Conservation (phyloP, 1,139 yeast genomes). For the Debaryomyces coudertii region DNA sequence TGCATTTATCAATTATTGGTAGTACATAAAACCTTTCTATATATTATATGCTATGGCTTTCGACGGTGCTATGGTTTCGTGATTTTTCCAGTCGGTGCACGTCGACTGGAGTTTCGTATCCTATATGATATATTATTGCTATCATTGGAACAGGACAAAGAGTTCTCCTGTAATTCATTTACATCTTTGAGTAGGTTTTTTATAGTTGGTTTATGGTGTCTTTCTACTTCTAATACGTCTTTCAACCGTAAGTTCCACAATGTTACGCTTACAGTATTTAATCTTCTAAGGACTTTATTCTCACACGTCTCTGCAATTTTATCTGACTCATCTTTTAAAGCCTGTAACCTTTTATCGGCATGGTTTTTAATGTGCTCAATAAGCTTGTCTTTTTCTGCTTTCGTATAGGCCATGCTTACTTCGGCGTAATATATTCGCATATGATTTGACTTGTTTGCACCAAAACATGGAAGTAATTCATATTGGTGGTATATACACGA, state of each 20-base stretch:
- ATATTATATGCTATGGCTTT: neutral
- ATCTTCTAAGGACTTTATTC: slow-evolving; percentile 35
- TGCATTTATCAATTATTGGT: slow-evolving; percentile 3
- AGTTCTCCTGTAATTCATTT: slow-evolving; percentile 18
- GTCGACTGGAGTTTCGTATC: neutral
- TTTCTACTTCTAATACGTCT: slow-evolving; percentile 47
- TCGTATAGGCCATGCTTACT: slow-evolving; percentile 28
- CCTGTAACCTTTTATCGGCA: slow-evolving; percentile 22
- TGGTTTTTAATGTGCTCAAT: slow-evolving; percentile 31
- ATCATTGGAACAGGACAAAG: neutral
- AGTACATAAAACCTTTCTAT: neutral
- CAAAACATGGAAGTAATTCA: neutral
- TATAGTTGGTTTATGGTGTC: slow-evolving; percentile 39
- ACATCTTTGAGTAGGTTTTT: slow-evolving; percentile 35
- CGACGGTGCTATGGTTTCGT: neutral
- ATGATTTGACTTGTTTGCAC: neutral
- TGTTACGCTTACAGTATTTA: slow-evolving; percentile 46
- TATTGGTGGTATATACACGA: slow-evolving; percentile 1
- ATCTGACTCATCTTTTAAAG: slow-evolving; percentile 22
- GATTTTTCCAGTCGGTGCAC: slow-evolving; percentile 4
- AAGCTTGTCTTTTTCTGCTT: slow-evolving; percentile 39
- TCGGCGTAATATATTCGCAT: neutral
- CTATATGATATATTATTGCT: neutral
- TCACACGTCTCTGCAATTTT: slow-evolving; percentile 26
- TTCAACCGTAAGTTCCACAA: slow-evolving; percentile 41